These are phyloP conservation scores for Sphagnum magellanicum DNA, from an alignment of 228 moss, liverwort and hornwort species.

Conservation along the genomic window DNA sequence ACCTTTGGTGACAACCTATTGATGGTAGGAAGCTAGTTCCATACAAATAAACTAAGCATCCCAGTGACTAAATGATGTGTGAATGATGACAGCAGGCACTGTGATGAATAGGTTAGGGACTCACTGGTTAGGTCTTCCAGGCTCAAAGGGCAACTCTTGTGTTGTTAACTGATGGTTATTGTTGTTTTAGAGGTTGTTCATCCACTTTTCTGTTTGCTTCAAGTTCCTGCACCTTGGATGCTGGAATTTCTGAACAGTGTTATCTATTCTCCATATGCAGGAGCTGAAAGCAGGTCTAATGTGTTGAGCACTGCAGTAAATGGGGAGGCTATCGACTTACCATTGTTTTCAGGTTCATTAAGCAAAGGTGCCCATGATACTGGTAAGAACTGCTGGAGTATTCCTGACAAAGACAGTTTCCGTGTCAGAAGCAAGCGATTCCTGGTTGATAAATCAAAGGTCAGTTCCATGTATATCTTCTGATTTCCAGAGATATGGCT, in stretches of 20 bases:
- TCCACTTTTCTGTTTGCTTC: background rate
- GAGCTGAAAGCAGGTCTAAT: too few species aligned
- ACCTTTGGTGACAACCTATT: too few species aligned
- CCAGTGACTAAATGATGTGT: too few species aligned
- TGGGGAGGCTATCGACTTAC: conserved; percentile 40
- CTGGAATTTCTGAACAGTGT: background rate
- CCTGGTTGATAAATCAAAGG: conserved; percentile 74
- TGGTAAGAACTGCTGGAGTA: conserved; percentile 81
- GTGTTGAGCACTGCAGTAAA: too few species aligned
- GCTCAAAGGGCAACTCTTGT: too few species aligned
- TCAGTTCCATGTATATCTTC: conserved; percentile 11
- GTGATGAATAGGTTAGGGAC: too few species aligned
- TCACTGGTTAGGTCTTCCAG: too few species aligned
- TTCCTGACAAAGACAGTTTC: conserved; percentile 57
- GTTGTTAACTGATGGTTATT: too few species aligned
- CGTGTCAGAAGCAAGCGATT: conserved; percentile 84
- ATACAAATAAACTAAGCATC: too few species aligned
- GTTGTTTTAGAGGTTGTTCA: background rate
- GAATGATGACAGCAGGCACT: too few species aligned
- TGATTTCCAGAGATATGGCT: background rate
- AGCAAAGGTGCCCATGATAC: conserved; percentile 47
- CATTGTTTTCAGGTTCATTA: conserved; percentile 58
- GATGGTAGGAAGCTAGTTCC: too few species aligned
- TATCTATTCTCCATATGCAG: too few species aligned
- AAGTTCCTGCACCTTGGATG: background rate